phyloP scores from a whole-genome alignment of 495 filamentous ascomycete species.

The Cercophora samala region DNA sequence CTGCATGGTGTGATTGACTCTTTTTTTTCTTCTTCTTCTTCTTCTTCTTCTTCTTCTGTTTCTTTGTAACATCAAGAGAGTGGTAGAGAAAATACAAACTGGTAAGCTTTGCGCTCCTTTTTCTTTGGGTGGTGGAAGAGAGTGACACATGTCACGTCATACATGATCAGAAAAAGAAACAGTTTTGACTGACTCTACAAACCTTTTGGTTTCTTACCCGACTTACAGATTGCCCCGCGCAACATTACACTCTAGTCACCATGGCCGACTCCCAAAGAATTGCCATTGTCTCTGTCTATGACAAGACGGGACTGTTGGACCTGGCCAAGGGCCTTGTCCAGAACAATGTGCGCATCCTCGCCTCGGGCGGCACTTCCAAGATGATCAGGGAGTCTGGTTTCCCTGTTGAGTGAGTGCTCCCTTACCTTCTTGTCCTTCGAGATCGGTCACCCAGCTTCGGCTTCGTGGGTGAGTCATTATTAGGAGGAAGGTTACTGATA shows the following conservation, averaged over 20 bases:
- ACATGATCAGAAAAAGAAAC: neutral
- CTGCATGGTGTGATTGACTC: slow-evolving; percentile 2
- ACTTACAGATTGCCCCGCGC: slow-evolving; percentile 13
- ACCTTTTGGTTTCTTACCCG: neutral
- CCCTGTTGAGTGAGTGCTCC: slow-evolving; percentile 74
- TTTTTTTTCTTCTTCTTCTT: neutral
- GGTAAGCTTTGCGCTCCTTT: slow-evolving; percentile 1
- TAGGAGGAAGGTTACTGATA: slow-evolving; percentile 7
- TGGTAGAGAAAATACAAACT: neutral
- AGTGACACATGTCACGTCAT: neutral
- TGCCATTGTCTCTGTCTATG: slow-evolving; percentile 96
- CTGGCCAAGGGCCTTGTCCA: slow-evolving; percentile 90
- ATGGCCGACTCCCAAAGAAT: slow-evolving; percentile 44
- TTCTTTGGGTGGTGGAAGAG: neutral
- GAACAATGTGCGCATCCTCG: slow-evolving; percentile 86
- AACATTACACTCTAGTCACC: slow-evolving; percentile 21
- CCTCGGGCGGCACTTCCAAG: slow-evolving; percentile 88
- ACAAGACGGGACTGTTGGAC: slow-evolving; percentile 96
- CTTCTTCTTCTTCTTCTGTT: neutral
- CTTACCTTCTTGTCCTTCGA: neutral
- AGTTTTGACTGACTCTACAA: neutral
- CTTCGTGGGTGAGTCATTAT: neutral
- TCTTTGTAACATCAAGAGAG: neutral
- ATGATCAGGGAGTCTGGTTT: slow-evolving; percentile 95
- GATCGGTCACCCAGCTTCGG: slow-evolving; percentile 4